Evolutionary conservation across 805 yeast species (phyloP).

Genomic region (Diddensiella caesifluorescens): DNA sequence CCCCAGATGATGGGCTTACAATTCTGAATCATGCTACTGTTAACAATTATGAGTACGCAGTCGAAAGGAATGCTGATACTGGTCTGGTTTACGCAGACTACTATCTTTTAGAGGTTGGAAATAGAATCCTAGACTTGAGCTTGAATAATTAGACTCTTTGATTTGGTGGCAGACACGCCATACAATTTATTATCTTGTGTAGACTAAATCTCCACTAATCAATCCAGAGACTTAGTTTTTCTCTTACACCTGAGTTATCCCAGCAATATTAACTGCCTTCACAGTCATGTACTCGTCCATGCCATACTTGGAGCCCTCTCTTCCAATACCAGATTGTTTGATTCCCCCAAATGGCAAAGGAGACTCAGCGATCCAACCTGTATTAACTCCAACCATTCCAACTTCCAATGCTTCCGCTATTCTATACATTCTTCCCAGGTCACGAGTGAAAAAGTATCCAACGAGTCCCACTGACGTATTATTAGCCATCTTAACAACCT

Average conservation of each 20-base stretch:
- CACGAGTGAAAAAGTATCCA: constrained; percentile 61
- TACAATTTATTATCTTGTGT: too few species aligned
- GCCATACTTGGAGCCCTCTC: constrained; percentile 82
- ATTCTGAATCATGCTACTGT: constrained; percentile 9
- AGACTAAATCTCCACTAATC: too few species aligned
- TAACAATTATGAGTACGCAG: constrained; percentile 4
- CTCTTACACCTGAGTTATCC: not conserved
- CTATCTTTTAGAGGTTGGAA: constrained; percentile 30
- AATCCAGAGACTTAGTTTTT: too few species aligned
- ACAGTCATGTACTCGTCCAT: constrained; percentile 77
- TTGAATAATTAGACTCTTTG: too few species aligned
- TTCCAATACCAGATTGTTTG: constrained; percentile 85
- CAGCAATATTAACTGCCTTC: constrained; percentile 56
- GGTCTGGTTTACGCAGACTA: constrained; percentile 34
- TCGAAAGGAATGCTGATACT: constrained; percentile 1
- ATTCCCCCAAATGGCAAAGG: constrained; percentile 72
- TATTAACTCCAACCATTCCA: constrained; percentile 80
- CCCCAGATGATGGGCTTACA: constrained; percentile 23
- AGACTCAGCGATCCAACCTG: constrained; percentile 62
- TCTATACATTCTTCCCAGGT: constrained; percentile 48
- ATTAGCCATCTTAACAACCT: constrained; percentile 59
- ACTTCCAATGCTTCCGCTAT: constrained; percentile 63
- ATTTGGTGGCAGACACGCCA: too few species aligned
- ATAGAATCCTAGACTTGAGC: constrained; percentile 27
- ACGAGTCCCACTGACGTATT: constrained; percentile 69